phyloP scores from a whole-genome alignment of 2,329 filamentous ascomycete species.

The Xylogone sp. region DNA sequence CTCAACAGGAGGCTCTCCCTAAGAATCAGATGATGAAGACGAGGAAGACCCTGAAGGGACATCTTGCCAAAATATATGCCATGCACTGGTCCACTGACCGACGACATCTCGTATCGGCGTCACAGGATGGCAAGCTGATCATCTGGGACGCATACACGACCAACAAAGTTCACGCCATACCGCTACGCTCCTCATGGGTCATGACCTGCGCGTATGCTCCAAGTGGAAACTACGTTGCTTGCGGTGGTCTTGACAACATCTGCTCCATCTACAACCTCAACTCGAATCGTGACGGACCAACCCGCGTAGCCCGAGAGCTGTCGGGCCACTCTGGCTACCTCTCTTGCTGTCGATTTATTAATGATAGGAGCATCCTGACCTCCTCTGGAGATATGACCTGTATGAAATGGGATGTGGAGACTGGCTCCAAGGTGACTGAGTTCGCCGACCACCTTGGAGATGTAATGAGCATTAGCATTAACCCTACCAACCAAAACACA shows the following conservation, averaged over 20 bases:
- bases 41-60: slow-evolving; percentile 93
- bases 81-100: slow-evolving; percentile 99
- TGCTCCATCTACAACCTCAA: slow-evolving; percentile 99
- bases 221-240: slow-evolving; percentile 96
- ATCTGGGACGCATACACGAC: slow-evolving; percentile 99
- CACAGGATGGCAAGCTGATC: slow-evolving; percentile 98
- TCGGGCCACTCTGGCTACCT: slow-evolving; percentile 97
- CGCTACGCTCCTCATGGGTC: slow-evolving; percentile 96
- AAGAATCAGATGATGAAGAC: slow-evolving; percentile 94
- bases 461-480: slow-evolving; percentile 99
- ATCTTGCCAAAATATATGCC: slow-evolving; percentile 98
- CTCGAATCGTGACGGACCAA: slow-evolving; percentile 89
- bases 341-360: slow-evolving; percentile 98
- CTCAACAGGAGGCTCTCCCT: slow-evolving; percentile 87
- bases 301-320: slow-evolving; percentile 89
- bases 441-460: slow-evolving; percentile 98
- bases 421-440: slow-evolving; percentile 93
- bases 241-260: slow-evolving; percentile 98
- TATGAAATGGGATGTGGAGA: slow-evolving; percentile 99
- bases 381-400: slow-evolving; percentile 99
- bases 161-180: slow-evolving; percentile 99
- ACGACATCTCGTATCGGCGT: slow-evolving; percentile 93
- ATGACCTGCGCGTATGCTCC: slow-evolving; percentile 99
- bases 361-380: slow-evolving; percentile 94
- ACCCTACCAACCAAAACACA: slow-evolving; percentile 97